A percentile compares a stretch with the other conserved stretches of the same genome.
Evolutionary conservation across 441 rosid species (phyloP).

Genomic region (Bruguiera hainesii): DNA sequence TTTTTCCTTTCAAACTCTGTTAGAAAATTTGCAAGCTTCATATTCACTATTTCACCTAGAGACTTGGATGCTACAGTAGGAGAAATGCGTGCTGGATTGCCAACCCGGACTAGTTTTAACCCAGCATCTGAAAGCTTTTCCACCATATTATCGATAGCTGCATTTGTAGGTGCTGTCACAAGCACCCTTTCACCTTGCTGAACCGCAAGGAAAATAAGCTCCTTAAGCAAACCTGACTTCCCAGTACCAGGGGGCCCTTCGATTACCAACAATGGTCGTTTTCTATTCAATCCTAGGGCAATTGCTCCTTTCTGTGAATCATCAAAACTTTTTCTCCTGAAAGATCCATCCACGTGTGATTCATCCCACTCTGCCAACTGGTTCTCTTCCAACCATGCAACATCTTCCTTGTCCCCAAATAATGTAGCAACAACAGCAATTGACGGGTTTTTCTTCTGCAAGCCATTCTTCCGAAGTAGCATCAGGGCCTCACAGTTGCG

Average conservation of each 20-base stretch:
- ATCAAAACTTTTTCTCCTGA: slow-evolving; percentile 44
- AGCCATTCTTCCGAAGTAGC: slow-evolving; percentile 91
- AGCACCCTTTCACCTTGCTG: slow-evolving; percentile 93
- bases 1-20: slow-evolving; percentile 83
- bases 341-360: slow-evolving; percentile 51
- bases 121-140: slow-evolving; percentile 76
- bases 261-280: slow-evolving; percentile 64
- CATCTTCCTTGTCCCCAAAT: slow-evolving; percentile 80
- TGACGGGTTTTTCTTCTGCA: slow-evolving; percentile 78
- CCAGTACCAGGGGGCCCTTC: slow-evolving; percentile 99
- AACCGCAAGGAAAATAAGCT: slow-evolving; percentile 65
- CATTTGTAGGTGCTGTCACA: slow-evolving; percentile 95
- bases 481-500: slow-evolving; percentile 97
- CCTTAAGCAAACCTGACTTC: slow-evolving; percentile 89
- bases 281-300: slow-evolving; percentile 77
- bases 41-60: slow-evolving; percentile 74
- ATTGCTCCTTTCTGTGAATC: slow-evolving; percentile 68
- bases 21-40: slow-evolving; percentile 58
- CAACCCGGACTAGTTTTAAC: slow-evolving; percentile 77
- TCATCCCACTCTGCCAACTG: slow-evolving; percentile 56
- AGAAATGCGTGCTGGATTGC: slow-evolving; percentile 95
- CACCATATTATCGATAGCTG: slow-evolving; percentile 96
- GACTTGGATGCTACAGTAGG: slow-evolving; percentile 83
- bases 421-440: slow-evolving; percentile 75
- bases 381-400: slow-evolving; percentile 63